Evolutionary conservation across 129 eudicot genomes (phyloP), one percentile per base, ranked within the genome.

Genomic region (Arctium lappa): DNA sequence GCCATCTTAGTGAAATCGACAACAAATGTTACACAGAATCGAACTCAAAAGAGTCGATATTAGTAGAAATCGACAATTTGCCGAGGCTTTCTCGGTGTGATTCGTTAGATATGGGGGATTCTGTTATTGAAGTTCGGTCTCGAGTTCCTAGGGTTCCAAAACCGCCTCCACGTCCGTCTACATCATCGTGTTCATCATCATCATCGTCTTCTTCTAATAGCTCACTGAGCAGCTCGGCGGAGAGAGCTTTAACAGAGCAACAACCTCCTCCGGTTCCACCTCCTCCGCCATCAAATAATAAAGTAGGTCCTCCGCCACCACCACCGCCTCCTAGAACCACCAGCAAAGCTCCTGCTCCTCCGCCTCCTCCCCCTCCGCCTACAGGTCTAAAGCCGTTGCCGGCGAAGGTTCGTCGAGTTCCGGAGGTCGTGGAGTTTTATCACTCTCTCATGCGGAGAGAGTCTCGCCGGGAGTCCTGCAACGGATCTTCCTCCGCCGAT

Each of bases 361-460:
- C 89, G 0, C 92, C 92, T 1, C 91, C 92, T 9, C 90, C 89
- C 0, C 84, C 83, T 15, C 94, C 90, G 18, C 37, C 79, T 8
- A 86, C 79, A 30, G 88, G 91, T 32, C 22, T 66, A 72, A 95
- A 81, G 81, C 36, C 88, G 8, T 72, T 87, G 32, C 87, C 91
- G 53, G 86, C 92, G 60, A 93, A 93, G 87, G 99, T 95, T 4
- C 89, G 85, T 80, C 85, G 97, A 85, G 89, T 95, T 33, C 99
- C 99, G 56, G 99, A 95, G 81, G 99, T 95, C 36, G 99, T 93
- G 9, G 99, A 95, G 89, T 95, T 95, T 69, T 95, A 95, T 74
- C 99, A 95, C 79, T 92, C 99, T 2, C 81, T 95, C 32, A 95
- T 95, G 99, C 73, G 97, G 86, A 83, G 99, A 62, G 99, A 95